Evolutionary conservation across 495 filamentous ascomycete genomes (phyloP).

Genomic region (Trichoderma erinaceum): DNA sequence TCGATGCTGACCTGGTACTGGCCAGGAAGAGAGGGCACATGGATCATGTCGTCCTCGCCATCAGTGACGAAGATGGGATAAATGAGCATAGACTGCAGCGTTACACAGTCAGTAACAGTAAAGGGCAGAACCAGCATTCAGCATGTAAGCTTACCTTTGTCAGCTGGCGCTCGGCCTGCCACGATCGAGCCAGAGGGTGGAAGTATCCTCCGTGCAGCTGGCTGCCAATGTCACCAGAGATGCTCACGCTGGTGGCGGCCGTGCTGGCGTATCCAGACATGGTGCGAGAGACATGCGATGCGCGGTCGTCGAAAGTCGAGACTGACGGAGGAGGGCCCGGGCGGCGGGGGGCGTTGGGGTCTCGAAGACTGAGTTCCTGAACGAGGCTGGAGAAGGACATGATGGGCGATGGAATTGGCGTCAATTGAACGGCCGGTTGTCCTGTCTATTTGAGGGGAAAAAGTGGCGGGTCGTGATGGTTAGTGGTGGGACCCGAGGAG

Average conservation of each 20-base stretch:
- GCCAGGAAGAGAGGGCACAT: conserved; percentile 82
- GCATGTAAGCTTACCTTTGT: conserved; percentile 63
- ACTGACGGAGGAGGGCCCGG: conserved; percentile 37
- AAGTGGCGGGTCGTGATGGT: background rate
- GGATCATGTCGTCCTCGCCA: conserved; percentile 81
- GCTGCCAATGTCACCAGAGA: conserved; percentile 85
- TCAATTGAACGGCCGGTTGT: background rate
- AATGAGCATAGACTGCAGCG: conserved; percentile 89
- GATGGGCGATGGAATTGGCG: background rate
- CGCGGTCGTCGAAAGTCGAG: conserved; percentile 51
- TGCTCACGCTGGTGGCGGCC: conserved; percentile 87
- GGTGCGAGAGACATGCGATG: conserved; percentile 64
- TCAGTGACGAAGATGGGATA: conserved; percentile 97
- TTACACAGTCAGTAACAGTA: background rate
- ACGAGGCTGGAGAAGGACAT: conserved; percentile 95
- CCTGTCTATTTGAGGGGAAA: background rate
- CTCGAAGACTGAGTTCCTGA: conserved; percentile 69
- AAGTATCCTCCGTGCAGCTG: conserved; percentile 93
- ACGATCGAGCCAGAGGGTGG: conserved; percentile 82
- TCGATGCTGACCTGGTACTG: conserved; percentile 85
- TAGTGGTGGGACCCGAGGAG: no score
- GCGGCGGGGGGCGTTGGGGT: conserved; percentile 40
- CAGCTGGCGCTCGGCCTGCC: conserved; percentile 95
- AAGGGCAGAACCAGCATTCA: background rate
- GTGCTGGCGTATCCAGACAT: conserved; percentile 74